Conservation (phyloP, 192 early-diverging fungal species). For the Funneliformis mosseae region DNA sequence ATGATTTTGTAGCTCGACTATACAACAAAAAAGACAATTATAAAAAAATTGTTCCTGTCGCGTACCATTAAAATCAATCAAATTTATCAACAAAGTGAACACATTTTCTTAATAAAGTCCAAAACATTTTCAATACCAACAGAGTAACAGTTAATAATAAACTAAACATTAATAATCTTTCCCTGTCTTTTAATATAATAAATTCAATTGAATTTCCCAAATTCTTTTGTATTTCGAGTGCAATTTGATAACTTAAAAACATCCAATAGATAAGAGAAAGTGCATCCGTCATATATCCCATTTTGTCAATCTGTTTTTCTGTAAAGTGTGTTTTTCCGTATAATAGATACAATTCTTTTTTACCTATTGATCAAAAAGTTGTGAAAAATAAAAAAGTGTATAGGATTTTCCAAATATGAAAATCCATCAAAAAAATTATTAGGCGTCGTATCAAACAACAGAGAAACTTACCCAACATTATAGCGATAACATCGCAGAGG, state of each 20-base stretch:
- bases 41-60: not conserved
- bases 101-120: not conserved
- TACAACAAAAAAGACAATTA: too few species aligned
- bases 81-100: constrained; percentile 2
- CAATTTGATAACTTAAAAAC: not conserved
- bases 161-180: not conserved
- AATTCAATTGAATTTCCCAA: not conserved
- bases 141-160: not conserved
- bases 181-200: not conserved
- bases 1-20: too few species aligned
- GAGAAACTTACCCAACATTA: not conserved
- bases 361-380: not conserved
- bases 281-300: not conserved
- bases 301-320: not conserved
- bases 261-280: not conserved
- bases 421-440: too few species aligned
- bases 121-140: not conserved
- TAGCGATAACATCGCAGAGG: not conserved
- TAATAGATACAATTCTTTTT: constrained; percentile 3
- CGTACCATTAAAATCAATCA: not conserved
- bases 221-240: not conserved
- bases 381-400: too few species aligned
- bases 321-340: not conserved
- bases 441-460: too few species aligned
- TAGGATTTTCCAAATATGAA: too few species aligned